A percentile compares a stretch with the other conserved stretches of the same genome.
phyloP scores from a whole-genome alignment of 352 stramenopile genomes.

The Globisporangium nodosum region DNA sequence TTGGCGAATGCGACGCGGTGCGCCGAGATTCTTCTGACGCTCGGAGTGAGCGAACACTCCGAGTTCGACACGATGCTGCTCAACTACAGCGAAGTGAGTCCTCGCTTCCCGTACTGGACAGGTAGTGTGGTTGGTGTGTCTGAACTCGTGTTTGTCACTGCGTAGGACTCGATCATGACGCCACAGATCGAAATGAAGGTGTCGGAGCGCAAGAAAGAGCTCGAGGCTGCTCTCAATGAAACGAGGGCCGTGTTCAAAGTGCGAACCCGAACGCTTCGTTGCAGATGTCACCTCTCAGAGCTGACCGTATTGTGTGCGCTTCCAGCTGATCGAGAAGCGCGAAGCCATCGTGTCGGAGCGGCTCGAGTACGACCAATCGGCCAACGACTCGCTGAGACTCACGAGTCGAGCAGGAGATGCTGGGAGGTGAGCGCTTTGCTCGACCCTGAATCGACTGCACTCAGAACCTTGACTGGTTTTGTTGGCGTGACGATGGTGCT shows the following conservation, averaged over 20 bases:
- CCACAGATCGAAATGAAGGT: slow-evolving; percentile 28
- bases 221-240: slow-evolving; percentile 21
- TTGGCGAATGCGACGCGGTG: slow-evolving; percentile 4
- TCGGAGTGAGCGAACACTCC: slow-evolving; percentile 10
- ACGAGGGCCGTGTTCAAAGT: slow-evolving; percentile 7
- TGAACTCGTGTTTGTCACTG: background rate
- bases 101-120: too few species aligned
- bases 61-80: slow-evolving; percentile 15
- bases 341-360: slow-evolving; percentile 37
- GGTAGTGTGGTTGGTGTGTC: background rate
- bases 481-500: background rate
- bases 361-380: slow-evolving; percentile 23
- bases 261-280: slow-evolving; percentile 2
- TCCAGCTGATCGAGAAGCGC: slow-evolving; percentile 35
- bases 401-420: slow-evolving; percentile 15
- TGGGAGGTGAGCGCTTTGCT: slow-evolving; percentile 5
- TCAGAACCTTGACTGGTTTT: background rate
- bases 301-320: background rate
- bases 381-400: slow-evolving; percentile 13
- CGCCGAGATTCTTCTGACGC: slow-evolving; percentile 7
- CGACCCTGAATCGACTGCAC: background rate
- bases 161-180: slow-evolving; percentile 21
- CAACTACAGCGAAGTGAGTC: slow-evolving; percentile 9
- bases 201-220: slow-evolving; percentile 24
- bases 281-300: background rate